Evolutionary conservation across 768 basidiomycete genomes (phyloP).

Genomic region (Cyclocybe aegerita): DNA sequence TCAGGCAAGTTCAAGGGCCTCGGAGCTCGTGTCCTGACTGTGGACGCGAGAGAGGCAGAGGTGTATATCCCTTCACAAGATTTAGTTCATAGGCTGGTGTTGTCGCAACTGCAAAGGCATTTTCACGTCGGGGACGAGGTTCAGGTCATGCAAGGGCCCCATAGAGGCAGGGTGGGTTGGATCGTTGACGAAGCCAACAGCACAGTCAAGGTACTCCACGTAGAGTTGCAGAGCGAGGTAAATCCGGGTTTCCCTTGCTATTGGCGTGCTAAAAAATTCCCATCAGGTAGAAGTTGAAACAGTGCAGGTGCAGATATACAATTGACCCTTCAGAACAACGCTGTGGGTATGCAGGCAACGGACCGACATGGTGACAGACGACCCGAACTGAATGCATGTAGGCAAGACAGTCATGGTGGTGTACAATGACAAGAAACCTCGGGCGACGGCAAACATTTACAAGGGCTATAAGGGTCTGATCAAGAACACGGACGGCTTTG

Average conservation of each 20-base stretch:
- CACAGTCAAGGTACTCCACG: not conserved
- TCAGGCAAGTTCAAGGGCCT: slow-evolving; percentile 1
- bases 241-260: no score
- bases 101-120: not conserved
- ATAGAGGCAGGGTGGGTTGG: not conserved
- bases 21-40: not conserved
- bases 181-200: not conserved
- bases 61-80: slow-evolving; percentile 1
- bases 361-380: not conserved
- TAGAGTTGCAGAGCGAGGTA: no score
- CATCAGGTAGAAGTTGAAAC: no score
- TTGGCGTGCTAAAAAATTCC: no score
- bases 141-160: not conserved
- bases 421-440: not conserved
- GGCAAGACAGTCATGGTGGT: not conserved
- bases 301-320: no score
- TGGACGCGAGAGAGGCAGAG: not conserved
- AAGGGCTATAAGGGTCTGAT: slow-evolving; percentile 1
- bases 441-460: not conserved
- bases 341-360: no score
- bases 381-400: not conserved
- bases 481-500: not conserved
- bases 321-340: no score
- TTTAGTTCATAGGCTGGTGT: not conserved
- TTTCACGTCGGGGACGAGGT: slow-evolving; percentile 2